These are phyloP conservation scores for Russula griseocarnosa DNA, from an alignment of 768 basidiomycete genomes.

Conservation along the genomic window DNA sequence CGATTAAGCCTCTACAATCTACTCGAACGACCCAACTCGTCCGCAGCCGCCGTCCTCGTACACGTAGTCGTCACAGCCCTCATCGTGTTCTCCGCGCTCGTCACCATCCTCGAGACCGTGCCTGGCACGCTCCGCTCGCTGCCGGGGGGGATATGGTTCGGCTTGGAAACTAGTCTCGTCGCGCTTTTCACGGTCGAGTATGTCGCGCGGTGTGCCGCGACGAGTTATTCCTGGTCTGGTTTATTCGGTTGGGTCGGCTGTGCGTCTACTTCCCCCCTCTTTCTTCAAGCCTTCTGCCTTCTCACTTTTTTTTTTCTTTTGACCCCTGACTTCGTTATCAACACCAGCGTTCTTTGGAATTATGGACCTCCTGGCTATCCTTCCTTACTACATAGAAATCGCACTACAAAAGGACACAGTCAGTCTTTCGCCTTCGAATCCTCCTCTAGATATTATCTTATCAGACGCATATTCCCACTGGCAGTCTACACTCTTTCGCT, in stretches of 20 bases:
- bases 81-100: conserved; percentile 69
- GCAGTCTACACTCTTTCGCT: conserved; percentile 84
- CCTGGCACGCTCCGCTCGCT: conserved; percentile 64
- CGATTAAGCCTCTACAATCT: conserved; percentile 64
- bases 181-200: conserved; percentile 87
- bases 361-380: conserved; percentile 78
- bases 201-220: conserved; percentile 65
- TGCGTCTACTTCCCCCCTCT: conserved; percentile 36
- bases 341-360: conserved; percentile 73
- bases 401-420: conserved; percentile 82
- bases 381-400: conserved; percentile 88
- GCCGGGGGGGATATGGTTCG: conserved; percentile 73
- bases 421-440: conserved; percentile 31
- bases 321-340: not conserved
- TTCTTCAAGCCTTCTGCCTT: too few relatives aligned
- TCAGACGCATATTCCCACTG: conserved; percentile 6
- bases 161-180: conserved; percentile 80
- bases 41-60: conserved; percentile 67
- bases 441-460: conserved; percentile 3
- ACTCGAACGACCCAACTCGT: conserved; percentile 77
- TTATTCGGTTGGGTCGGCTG: conserved; percentile 67
- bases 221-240: conserved; percentile 61
- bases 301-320: not conserved
- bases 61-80: conserved; percentile 67
- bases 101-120: conserved; percentile 77